These are phyloP conservation scores for Pilaira anomala DNA, from an alignment of 192 early-diverging fungal species.

Conservation along the genomic window DNA sequence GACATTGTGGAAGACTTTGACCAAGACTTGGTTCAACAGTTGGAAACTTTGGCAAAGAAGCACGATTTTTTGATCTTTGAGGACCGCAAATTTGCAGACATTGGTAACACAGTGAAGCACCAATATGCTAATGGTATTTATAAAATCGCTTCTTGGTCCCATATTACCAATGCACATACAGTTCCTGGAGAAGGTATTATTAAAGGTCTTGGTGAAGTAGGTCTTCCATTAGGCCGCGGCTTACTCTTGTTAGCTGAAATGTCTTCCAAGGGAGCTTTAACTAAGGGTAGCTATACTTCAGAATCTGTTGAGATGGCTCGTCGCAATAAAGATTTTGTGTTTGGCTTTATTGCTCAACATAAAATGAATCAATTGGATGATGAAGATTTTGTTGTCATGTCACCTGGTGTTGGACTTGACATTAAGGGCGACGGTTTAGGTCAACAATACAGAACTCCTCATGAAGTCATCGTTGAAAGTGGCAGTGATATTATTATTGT, in stretches of 20 bases:
- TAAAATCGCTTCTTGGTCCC: conserved; percentile 90
- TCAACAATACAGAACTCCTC: conserved; percentile 94
- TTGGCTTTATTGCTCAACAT: conserved; percentile 91
- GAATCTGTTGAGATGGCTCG: conserved; percentile 86
- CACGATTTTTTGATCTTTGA: conserved; percentile 98
- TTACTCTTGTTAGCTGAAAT: conserved; percentile 94
- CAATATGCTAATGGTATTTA: conserved; percentile 93
- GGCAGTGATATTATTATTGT: conserved; percentile 98
- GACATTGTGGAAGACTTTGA: conserved; percentile 96
- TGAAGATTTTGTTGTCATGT: conserved; percentile 92
- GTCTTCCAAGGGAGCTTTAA: conserved; percentile 89
- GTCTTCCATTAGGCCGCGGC: conserved; percentile 70
- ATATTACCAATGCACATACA: conserved; percentile 95
- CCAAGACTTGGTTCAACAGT: conserved; percentile 67
- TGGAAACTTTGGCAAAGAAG: conserved; percentile 71
- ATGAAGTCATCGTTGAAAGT: conserved; percentile 77
- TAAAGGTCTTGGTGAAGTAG: conserved; percentile 86
- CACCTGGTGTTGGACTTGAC: conserved; percentile 90
- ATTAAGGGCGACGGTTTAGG: conserved; percentile 83
- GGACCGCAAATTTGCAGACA: conserved; percentile 99
- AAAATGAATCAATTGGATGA: conserved; percentile 57
- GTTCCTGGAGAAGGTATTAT: conserved; percentile 97
- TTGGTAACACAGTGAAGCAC: conserved; percentile 95
- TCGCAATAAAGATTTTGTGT: conserved; percentile 83
- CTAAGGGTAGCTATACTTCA: conserved; percentile 77